Percentiles rank a stretch among this genome's conserved stretches.
These are phyloP conservation scores for Leishmania arabica DNA, from an alignment of 208 protist species.

Conservation along the genomic window DNA sequence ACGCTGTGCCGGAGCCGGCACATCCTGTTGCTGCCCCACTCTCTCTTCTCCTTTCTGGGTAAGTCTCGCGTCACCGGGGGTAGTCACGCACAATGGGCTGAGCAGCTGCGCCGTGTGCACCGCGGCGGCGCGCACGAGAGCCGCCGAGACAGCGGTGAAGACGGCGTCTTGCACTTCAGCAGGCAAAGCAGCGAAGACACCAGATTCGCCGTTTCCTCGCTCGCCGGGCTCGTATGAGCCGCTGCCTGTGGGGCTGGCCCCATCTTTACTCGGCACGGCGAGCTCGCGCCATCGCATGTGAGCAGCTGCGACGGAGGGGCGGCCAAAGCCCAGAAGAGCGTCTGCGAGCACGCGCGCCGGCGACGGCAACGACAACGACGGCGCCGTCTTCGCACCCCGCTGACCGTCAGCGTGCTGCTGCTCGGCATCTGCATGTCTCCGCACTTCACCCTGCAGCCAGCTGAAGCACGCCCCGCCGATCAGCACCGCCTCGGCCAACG, in stretches of 20 bases:
- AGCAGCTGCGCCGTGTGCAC: slow-evolving; percentile 21
- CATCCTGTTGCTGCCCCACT: neutral
- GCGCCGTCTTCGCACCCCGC: neutral
- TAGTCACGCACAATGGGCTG: neutral
- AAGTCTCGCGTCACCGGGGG: neutral
- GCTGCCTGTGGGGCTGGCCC: neutral
- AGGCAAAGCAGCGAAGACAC: slow-evolving; percentile 1
- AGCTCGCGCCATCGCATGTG: neutral
- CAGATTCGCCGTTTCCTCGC: neutral
- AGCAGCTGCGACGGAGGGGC: neutral
- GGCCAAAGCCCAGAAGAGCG: slow-evolving; percentile 14
- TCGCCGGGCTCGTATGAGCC: neutral
- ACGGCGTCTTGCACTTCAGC: neutral
- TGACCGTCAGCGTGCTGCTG: neutral
- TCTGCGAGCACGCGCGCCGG: slow-evolving; percentile 9
- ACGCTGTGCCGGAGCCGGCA: neutral
- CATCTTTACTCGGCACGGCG: neutral
- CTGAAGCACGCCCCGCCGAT: slow-evolving; percentile 17
- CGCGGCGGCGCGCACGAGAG: slow-evolving; percentile 17
- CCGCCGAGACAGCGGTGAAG: slow-evolving; percentile 6
- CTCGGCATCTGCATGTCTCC: neutral
- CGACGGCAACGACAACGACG: neutral
- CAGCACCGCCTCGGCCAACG: slow-evolving; percentile 29
- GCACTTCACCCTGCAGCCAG: slow-evolving; percentile 13
- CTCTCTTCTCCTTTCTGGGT: neutral